Percentiles rank a stretch among this genome's conserved stretches.
These are phyloP conservation scores for Aspergillus nidulans DNA, from an alignment of 495 filamentous ascomycete genomes.

Conservation along the genomic window DNA sequence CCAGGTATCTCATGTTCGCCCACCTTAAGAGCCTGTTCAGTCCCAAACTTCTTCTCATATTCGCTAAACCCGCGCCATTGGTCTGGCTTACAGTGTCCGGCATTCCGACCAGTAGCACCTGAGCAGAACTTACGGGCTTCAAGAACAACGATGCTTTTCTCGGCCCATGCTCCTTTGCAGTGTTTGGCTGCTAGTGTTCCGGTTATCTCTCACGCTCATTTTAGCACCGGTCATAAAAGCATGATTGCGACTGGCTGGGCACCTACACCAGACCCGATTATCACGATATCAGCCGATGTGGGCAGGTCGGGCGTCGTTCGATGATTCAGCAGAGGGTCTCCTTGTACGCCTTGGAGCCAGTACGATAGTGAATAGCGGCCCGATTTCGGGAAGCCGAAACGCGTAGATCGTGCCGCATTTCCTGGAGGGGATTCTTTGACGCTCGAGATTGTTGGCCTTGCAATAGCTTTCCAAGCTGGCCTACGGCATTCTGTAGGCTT, in stretches of 20 bases:
- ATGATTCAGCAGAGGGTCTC: neutral
- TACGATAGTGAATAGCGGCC: neutral
- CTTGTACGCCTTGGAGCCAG: neutral
- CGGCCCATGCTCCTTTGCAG: neutral
- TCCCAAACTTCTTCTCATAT: neutral
- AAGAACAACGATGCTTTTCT: neutral
- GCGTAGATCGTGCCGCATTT: neutral
- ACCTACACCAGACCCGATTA: conserved; percentile 1
- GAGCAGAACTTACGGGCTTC: conserved; percentile 7
- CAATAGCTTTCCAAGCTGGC: conserved; percentile 12
- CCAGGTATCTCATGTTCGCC: neutral
- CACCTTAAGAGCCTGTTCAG: conserved; percentile 6
- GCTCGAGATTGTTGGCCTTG: neutral
- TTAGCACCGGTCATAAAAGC: neutral
- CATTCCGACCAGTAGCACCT: conserved; percentile 8
- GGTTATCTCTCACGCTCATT: neutral
- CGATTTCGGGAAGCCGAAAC: neutral
- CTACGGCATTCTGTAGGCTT: conserved; percentile 24
- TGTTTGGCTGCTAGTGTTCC: neutral
- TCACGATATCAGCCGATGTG: neutral
- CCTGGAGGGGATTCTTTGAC: neutral
- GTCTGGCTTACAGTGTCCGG: conserved; percentile 8
- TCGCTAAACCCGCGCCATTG: conserved; percentile 7
- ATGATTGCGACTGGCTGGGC: neutral
- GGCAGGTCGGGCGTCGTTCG: neutral